Evolutionary conservation across 2,329 filamentous ascomycete genomes (phyloP), one percentile per base, ranked within the genome.

Genomic region (Fusarium mexicanum): DNA sequence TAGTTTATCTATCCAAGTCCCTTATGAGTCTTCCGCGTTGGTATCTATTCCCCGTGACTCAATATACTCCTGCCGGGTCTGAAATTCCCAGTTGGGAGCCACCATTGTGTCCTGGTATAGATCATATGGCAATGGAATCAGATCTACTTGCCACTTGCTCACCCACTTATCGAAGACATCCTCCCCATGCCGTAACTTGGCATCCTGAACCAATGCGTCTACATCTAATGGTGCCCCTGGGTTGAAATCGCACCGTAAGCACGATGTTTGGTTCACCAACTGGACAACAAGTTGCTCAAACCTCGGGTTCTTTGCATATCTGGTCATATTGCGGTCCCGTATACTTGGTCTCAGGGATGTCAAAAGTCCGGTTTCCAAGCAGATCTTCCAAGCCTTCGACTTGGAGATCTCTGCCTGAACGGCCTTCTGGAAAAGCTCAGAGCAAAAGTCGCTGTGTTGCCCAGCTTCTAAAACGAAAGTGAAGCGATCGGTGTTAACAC

Each of bases 21-120:
- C n/a, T 8, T 10, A 10, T 0, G 8, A 51, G 31, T 3, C 0
- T 20, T 35, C 22, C 16, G 22, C 6, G 5, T 51, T 5, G 0
- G 16, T 33, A 3, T 37, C 1, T 1, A 16, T 37, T 37, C 35
- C 35, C 16, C 35, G 35, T 37, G 38, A 31, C 22, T 44, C 8
- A 20, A 50, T 22, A 3, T 53, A 61, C 12, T 63, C 51, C 9
- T 63, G 41, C 7, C 54, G 22, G 8, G 61, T 66, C 18, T 58
- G 61, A 6, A 63, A 26, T 12, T 63, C 51, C 6, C 13, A 63
- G 5, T 63, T 46, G 0, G 20, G 20, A 26, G 22, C 26, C 2
- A 58, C 12, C 24, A 37, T 47, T 4, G 3, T 4, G 1, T 43
- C 8, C 1, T 47, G 12, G 4, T 40, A 29, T 1, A 47, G 2